Evolutionary conservation across 2,329 filamentous ascomycete species (phyloP), one percentile per base, ranked within the genome.

Genomic region (Leptodontidium sp.): DNA sequence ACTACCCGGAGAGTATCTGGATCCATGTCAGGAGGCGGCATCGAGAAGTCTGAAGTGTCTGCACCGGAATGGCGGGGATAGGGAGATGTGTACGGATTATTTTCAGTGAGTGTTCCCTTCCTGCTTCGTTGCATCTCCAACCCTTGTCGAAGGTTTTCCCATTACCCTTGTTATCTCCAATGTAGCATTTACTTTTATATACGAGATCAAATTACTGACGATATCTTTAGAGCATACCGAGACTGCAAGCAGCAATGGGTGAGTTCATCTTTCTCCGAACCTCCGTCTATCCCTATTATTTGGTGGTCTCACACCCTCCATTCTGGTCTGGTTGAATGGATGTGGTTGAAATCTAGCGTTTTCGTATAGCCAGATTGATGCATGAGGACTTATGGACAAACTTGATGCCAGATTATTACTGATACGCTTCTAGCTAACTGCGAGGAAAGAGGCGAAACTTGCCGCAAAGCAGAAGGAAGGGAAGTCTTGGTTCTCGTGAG

Each of bases 181-280:
- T 12, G 4, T 6, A 40, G 2, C 8, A 40, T 40, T 6, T 8
- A 40, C 21, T 21, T 21, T 21, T 21, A 21, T 21, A 21, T 21
- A 21, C 21, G 21, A 21, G 21, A 1, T 21, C 21, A 21, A 21
- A 21, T 21, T 4, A 55, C 66, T 69, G 63, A 63, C n/a, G 21
- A 43, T 64, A 64, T 12, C 11, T 29, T 32, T 65, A 97, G 94
- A 81, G 94, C 94, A 62, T 98, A 98, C 80, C 89, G 94, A 68
- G 93, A 97, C 71, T 98, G 95, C 82, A 98, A 98, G 81, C 94
- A 97, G 82, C 87, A 90, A 83, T 98, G 94, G 94, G 94, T 97
- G 85, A 76, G 88, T 70, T n/a, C 40, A 24, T 14, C 17, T 32
- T 38, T 26, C 17, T 21, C 21, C 21, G 21, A 21, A 29, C 4